phyloP scores from a whole-genome alignment of 257 asterid genomes.

The Jasminum sambac region DNA sequence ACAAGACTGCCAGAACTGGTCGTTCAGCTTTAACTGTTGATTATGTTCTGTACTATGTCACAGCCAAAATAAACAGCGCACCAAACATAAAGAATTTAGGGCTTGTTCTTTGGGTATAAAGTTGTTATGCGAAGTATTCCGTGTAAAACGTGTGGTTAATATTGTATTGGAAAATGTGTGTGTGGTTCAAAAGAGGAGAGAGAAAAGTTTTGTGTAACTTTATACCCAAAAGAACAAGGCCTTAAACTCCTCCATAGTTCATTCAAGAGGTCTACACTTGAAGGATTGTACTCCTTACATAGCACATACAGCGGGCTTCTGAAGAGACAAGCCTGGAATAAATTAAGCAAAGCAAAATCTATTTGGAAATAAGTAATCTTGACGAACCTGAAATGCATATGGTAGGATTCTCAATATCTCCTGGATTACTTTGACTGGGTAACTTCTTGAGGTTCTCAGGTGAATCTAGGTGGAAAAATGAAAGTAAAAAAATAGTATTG shows the following conservation, averaged over 20 bases:
- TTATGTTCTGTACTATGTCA: not conserved
- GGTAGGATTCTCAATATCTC: not conserved
- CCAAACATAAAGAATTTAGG: not conserved
- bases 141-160: too few relatives aligned
- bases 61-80: not conserved
- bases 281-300: not conserved
- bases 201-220: too few relatives aligned
- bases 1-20: too few relatives aligned
- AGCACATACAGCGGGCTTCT: not conserved
- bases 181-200: too few relatives aligned
- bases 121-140: too few relatives aligned
- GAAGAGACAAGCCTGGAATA: not conserved
- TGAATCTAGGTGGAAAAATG: not conserved
- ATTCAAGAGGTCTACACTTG: not conserved
- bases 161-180: too few relatives aligned
- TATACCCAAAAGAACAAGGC: too few relatives aligned
- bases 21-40: not conserved
- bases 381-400: not conserved
- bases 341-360: not conserved
- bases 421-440: not conserved
- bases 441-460: not conserved
- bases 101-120: too few relatives aligned
- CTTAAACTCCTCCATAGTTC: not conserved
- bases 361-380: not conserved
- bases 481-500: not conserved